Evolutionary conservation across 306 rosid genomes (phyloP), one percentile per base, ranked within the genome.

Genomic region (Fragaria vesca): DNA sequence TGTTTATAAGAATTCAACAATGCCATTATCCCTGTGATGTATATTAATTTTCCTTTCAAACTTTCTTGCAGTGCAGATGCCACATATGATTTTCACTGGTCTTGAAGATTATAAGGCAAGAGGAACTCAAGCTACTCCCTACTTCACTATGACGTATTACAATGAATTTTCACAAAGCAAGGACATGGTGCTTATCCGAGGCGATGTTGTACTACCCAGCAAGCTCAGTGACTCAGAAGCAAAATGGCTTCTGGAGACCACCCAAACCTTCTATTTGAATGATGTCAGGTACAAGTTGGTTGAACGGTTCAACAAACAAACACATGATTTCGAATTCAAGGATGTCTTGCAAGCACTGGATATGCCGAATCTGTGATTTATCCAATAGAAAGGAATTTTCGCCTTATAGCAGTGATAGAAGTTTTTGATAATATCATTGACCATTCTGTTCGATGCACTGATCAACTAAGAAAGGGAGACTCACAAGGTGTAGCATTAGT

Each of bases 71-170:
- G 98, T 89, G 47, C 97, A 91, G 76, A 80, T 80, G 84, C 98
- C 97, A 12, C 89, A 92, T 84, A 92, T 91, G 57, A 13, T 91
- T 80, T 85, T 92, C 87, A 91, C 98, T 0, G 93, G 97, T 66
- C 95, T 94, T 84, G 97, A 93, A 85, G 97, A 93, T 90, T 95
- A 93, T 84, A 95, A 93, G 84, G 97, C 96, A 51, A 88, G 91
- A 75, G 97, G 99, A 87, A 93, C 94, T 78, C 96, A 95, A 83
- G 93, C 97, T 69, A 34, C 96, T 80, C 98, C 99, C 51, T 93
- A 93, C 89, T 82, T 87, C 54, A 84, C 94, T 18, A 78, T 88
- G 42, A 63, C 96, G 38, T 93, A 80, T 82, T 91, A 92, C 83
- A 88, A 87, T 48, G 97, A 95, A 88, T 95, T 95, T 81, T 93